Conservation (phyloP, 768 basidiomycete species). For the Coprinopsis cinerea region DNA sequence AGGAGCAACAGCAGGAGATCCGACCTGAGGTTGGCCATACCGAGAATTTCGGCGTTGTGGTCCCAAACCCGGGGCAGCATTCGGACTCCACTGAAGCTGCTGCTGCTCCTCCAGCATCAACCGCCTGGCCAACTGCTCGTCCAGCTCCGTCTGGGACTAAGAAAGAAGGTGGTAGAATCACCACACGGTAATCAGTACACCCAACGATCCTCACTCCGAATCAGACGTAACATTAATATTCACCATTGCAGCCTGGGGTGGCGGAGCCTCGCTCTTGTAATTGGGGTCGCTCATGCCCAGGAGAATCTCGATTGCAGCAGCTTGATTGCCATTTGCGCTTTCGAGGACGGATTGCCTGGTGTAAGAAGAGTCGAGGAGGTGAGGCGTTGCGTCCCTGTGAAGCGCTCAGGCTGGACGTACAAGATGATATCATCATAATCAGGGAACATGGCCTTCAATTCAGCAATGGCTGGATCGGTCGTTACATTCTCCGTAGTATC, state of each 20-base stretch:
- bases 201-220: too few relatives aligned
- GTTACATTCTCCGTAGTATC: constrained; percentile 17
- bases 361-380: background rate
- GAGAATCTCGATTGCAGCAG: constrained; percentile 68
- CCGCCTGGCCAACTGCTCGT: constrained; percentile 73
- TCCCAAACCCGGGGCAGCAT: constrained; percentile 17
- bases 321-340: constrained; percentile 64
- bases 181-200: too few relatives aligned
- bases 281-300: constrained; percentile 85
- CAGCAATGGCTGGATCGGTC: constrained; percentile 44
- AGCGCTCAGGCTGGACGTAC: constrained; percentile 30
- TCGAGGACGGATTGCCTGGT: constrained; percentile 64
- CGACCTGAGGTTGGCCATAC: constrained; percentile 10
- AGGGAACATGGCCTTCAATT: constrained; percentile 67
- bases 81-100: constrained; percentile 29
- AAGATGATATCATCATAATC: constrained; percentile 73
- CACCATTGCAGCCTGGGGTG: constrained; percentile 17
- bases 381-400: too few relatives aligned
- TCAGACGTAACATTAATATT: constrained; percentile 4
- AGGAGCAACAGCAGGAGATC: background rate
- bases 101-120: constrained; percentile 59
- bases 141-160: constrained; percentile 62
- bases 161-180: constrained; percentile 1
- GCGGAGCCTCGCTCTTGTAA: constrained; percentile 41
- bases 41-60: constrained; percentile 15